Conservation (phyloP, 768 basidiomycete species). For the Mycena belliarum region DNA sequence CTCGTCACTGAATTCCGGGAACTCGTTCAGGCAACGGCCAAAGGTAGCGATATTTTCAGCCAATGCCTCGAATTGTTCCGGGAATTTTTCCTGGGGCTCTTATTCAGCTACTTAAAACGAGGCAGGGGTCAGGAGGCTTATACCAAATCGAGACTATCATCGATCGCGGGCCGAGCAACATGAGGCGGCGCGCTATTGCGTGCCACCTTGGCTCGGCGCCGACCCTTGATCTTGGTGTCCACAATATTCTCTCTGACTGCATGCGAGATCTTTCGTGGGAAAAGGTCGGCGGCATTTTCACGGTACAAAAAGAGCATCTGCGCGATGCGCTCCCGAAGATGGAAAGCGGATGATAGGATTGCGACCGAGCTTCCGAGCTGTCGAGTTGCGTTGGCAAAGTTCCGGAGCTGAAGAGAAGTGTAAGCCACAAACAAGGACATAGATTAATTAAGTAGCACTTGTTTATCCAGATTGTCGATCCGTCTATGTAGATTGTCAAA, state of each 20-base stretch:
- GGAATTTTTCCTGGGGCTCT: slow-evolving; percentile 54
- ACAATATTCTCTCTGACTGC: slow-evolving; percentile 37
- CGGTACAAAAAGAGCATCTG: slow-evolving; percentile 71
- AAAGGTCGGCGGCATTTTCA: slow-evolving; percentile 76
- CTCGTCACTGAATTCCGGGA: slow-evolving; percentile 78
- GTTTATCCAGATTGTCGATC: slow-evolving; percentile 16
- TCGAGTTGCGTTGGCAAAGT: slow-evolving; percentile 75
- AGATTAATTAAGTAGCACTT: not conserved
- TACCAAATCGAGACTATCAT: slow-evolving; percentile 52
- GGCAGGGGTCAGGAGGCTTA: not conserved
- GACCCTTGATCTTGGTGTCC: slow-evolving; percentile 30
- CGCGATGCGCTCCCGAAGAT: slow-evolving; percentile 67
- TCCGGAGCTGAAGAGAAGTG: slow-evolving; percentile 58
- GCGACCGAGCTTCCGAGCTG: slow-evolving; percentile 79
- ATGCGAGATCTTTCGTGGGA: slow-evolving; percentile 61
- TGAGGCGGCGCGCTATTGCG: slow-evolving; percentile 46
- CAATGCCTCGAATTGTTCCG: slow-evolving; percentile 60
- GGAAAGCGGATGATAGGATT: slow-evolving; percentile 72
- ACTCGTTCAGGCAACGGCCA: slow-evolving; percentile 71
- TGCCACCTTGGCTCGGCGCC: slow-evolving; percentile 33
- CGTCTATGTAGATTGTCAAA: not conserved
- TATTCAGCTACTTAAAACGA: not conserved
- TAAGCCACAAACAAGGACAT: not conserved
- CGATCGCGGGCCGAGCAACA: slow-evolving; percentile 51
- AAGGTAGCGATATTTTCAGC: slow-evolving; percentile 71